A percentile compares a stretch with the other conserved stretches of the same genome.
Conservation (phyloP, 495 filamentous ascomycete genomes). For the Trichocladium uniseriatum region DNA sequence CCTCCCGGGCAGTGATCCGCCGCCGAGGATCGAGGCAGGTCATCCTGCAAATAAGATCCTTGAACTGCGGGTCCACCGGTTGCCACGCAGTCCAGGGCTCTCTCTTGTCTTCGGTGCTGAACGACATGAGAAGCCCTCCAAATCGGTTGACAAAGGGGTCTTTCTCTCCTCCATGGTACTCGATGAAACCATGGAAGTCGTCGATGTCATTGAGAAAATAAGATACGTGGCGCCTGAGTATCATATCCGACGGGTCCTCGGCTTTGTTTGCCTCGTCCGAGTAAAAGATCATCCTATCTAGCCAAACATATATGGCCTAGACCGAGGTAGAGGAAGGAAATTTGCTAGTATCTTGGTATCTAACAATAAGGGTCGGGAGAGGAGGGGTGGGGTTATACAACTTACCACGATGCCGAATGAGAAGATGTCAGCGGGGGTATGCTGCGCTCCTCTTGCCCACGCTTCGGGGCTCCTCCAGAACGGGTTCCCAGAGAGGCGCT, state of each 20-base stretch:
- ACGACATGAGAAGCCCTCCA: background rate
- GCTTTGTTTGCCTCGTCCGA: conserved; percentile 1
- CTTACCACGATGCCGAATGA: conserved; percentile 4
- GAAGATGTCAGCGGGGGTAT: conserved; percentile 4
- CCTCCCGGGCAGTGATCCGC: conserved; percentile 3
- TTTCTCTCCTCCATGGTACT: conserved; percentile 2
- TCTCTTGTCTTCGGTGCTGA: background rate
- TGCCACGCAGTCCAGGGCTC: background rate
- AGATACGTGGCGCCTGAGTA: background rate
- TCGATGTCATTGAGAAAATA: background rate
- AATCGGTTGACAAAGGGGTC: background rate
- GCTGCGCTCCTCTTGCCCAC: conserved; percentile 1
- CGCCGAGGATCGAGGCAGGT: background rate
- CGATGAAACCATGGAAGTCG: background rate
- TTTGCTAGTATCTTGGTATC: background rate
- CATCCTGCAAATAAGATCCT: conserved; percentile 1
- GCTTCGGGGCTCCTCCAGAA: conserved; percentile 7
- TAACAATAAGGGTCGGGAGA: background rate
- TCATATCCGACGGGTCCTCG: conserved; percentile 2
- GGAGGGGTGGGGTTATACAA: background rate
- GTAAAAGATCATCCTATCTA: background rate
- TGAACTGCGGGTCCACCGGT: background rate
- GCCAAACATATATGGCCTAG: conserved; percentile 3
- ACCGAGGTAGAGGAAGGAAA: background rate
- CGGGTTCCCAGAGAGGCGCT: conserved; percentile 2